Evolutionary conservation across 2,329 filamentous ascomycete genomes (phyloP).

Genomic region (Diaporthe vaccinii): DNA sequence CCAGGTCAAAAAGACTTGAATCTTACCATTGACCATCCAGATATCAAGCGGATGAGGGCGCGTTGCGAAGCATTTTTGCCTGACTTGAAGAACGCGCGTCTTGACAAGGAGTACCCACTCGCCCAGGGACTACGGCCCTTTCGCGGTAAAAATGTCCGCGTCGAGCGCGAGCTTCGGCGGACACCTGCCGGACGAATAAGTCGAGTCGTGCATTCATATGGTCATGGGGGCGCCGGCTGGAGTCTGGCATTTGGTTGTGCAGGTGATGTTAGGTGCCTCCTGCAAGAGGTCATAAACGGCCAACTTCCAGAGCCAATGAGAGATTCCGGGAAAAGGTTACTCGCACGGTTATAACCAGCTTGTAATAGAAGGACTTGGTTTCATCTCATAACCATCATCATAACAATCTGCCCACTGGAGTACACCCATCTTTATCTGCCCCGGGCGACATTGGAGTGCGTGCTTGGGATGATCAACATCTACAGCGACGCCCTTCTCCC

Average conservation of each 20-base stretch:
- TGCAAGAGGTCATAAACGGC: neutral
- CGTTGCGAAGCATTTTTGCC: slow-evolving; percentile 8
- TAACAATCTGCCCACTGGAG: too few relatives aligned
- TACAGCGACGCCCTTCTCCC: too few relatives aligned
- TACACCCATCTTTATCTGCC: too few relatives aligned
- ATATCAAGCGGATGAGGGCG: slow-evolving; percentile 4
- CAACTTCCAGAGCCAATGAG: slow-evolving; percentile 2
- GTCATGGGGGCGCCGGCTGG: slow-evolving; percentile 10
- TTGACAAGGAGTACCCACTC: slow-evolving; percentile 16
- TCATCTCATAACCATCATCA: too few relatives aligned
- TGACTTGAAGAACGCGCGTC: slow-evolving; percentile 7
- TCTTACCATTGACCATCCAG: neutral
- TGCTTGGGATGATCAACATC: too few relatives aligned
- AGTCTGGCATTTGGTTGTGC: slow-evolving; percentile 5
- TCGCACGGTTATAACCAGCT: neutral
- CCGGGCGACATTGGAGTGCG: too few relatives aligned
- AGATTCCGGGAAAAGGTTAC: too few relatives aligned
- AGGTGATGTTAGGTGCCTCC: neutral
- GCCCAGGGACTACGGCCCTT: slow-evolving; percentile 14
- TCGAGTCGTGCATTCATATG: slow-evolving; percentile 16
- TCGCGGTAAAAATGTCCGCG: slow-evolving; percentile 16
- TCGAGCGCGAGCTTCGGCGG: slow-evolving; percentile 8
- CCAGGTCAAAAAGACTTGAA: neutral
- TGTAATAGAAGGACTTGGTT: neutral
- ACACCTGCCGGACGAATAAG: neutral